phyloP scores from a whole-genome alignment of 345 rosid genomes.

The Hirschfeldia incana region DNA sequence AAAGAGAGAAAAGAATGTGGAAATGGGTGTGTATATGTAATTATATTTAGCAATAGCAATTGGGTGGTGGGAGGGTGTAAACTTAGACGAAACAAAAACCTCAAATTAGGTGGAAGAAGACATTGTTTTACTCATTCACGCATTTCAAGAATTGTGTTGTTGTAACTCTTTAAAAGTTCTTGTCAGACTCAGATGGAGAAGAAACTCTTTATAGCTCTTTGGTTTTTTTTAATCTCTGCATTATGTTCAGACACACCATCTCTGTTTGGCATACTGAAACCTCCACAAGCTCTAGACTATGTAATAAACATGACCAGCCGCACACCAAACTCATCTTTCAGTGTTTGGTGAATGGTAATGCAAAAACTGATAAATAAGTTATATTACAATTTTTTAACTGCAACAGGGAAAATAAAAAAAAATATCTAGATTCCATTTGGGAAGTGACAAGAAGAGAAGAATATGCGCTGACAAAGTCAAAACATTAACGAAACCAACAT shows the following conservation, averaged over 20 bases:
- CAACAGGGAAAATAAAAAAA: too few relatives aligned
- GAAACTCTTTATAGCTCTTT: conserved; percentile 7
- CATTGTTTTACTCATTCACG: conserved; percentile 7
- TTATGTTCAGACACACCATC: not conserved
- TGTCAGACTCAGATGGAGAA: conserved; percentile 24
- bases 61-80: conserved; percentile 27
- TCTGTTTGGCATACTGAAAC: not conserved
- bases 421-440: conserved; percentile 19
- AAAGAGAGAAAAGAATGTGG: not conserved
- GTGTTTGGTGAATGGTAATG: not conserved
- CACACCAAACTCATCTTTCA: conserved; percentile 40
- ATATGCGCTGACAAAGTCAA: conserved; percentile 34
- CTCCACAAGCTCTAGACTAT: not conserved
- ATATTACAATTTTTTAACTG: not conserved
- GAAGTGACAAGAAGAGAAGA: conserved; percentile 20
- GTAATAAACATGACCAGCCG: not conserved
- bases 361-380: conserved; percentile 6
- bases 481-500: not conserved
- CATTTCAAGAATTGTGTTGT: not conserved
- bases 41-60: conserved; percentile 27
- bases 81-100: not conserved
- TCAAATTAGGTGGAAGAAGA: conserved; percentile 20
- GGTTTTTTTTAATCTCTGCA: not conserved
- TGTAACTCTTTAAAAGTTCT: conserved; percentile 10
- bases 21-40: conserved; percentile 24